phyloP scores from a whole-genome alignment of 2,329 filamentous ascomycete species.

The Endocalyx cinctus region DNA sequence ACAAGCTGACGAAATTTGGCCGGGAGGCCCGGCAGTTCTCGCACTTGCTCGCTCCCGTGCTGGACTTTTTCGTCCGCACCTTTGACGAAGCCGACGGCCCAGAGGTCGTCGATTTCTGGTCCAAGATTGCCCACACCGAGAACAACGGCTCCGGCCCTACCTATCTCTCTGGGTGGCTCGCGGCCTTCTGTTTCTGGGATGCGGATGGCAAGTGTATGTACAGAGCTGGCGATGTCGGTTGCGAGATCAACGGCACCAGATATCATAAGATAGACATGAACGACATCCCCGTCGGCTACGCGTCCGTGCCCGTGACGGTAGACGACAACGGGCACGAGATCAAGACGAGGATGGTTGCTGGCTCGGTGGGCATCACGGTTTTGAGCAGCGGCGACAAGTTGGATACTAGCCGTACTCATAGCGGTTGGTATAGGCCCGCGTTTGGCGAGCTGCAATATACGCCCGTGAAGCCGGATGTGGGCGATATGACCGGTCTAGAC shows the following conservation, averaged over 20 bases:
- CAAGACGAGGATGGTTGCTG: conserved; percentile 4
- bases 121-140: background rate
- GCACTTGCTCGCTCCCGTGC: conserved; percentile 31
- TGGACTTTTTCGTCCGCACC: conserved; percentile 32
- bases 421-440: no score
- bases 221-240: background rate
- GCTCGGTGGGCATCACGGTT: conserved; percentile 6
- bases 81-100: conserved; percentile 27
- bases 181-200: conserved; percentile 9
- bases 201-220: background rate
- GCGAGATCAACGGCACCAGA: background rate
- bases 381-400: background rate
- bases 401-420: background rate
- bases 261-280: background rate
- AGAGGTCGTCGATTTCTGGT: conserved; percentile 34
- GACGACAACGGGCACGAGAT: conserved; percentile 1
- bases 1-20: conserved; percentile 33
- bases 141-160: background rate
- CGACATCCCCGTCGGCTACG: conserved; percentile 3
- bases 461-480: background rate
- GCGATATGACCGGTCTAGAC: background rate
- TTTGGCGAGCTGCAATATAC: background rate
- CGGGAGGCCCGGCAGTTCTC: conserved; percentile 29
- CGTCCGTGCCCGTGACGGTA: conserved; percentile 4
- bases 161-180: conserved; percentile 7